A percentile compares a stretch with the other conserved stretches of the same genome.
These are phyloP conservation scores for Phytophthora brassicae DNA, from an alignment of 352 stramenopile species.

Conservation along the genomic window DNA sequence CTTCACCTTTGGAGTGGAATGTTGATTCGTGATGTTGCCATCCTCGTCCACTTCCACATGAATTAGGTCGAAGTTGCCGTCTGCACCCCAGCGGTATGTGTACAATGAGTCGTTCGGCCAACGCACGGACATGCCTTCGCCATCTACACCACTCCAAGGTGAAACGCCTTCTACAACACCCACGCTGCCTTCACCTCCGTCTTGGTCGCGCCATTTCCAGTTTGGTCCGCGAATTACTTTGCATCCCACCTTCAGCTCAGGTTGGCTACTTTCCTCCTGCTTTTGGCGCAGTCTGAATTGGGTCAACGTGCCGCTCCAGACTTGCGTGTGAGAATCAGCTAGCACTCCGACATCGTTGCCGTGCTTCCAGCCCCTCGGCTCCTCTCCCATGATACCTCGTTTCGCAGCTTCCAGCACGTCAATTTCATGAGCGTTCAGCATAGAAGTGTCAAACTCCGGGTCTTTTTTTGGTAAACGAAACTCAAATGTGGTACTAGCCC, in stretches of 20 bases:
- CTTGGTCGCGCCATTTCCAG: conserved; percentile 90
- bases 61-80: conserved; percentile 86
- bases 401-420: conserved; percentile 61
- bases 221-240: conserved; percentile 89
- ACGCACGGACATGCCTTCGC: conserved; percentile 87
- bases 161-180: conserved; percentile 84
- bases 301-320: conserved; percentile 79
- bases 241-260: conserved; percentile 76
- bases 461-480: conserved; percentile 72
- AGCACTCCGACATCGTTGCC: conserved; percentile 78
- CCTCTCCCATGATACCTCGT: conserved; percentile 69
- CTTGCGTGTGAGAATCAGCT: conserved; percentile 59
- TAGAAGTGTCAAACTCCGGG: conserved; percentile 54
- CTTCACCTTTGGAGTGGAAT: conserved; percentile 73
- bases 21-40: conserved; percentile 65
- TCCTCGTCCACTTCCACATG: conserved; percentile 85
- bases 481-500: conserved; percentile 50
- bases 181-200: conserved; percentile 83
- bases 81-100: conserved; percentile 87
- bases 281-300: conserved; percentile 64
- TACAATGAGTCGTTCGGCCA: conserved; percentile 89
- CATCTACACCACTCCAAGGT: conserved; percentile 87
- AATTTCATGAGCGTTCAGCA: conserved; percentile 59
- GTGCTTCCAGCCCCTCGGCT: conserved; percentile 58
- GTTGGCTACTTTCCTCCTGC: conserved; percentile 45